phyloP scores from a whole-genome alignment of 2,329 filamentous ascomycete species.

The Ilyonectria destructans region DNA sequence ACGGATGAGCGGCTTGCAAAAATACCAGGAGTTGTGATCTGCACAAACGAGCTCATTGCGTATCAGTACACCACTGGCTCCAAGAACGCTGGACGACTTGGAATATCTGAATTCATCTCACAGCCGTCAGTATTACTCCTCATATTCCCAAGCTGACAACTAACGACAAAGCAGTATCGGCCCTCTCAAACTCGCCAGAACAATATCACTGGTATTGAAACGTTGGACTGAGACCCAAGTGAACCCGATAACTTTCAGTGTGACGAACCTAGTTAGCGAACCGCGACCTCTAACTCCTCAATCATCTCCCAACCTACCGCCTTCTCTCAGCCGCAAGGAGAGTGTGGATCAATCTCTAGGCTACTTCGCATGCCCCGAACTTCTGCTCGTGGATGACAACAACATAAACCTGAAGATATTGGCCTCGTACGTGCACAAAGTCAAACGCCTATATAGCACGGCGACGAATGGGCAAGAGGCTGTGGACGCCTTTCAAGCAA shows the following conservation, averaged over 20 bases:
- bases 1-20: constrained; percentile 2
- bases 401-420: constrained; percentile 58
- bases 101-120: constrained; percentile 57
- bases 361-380: constrained; percentile 28
- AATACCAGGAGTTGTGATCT: constrained; percentile 53
- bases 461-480: constrained; percentile 57
- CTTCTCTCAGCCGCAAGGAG: background rate
- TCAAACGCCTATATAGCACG: constrained; percentile 49
- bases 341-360: background rate
- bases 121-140: constrained; percentile 53
- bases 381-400: constrained; percentile 62
- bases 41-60: constrained; percentile 52
- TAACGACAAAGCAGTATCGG: constrained; percentile 48
- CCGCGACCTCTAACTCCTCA: background rate
- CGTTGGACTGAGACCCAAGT: constrained; percentile 45
- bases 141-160: background rate
- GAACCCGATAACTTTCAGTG: constrained; percentile 16
- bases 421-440: constrained; percentile 55
- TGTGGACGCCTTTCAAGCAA: constrained; percentile 48
- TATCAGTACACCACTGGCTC: constrained; percentile 46
- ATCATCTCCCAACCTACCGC: background rate
- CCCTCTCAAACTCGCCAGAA: constrained; percentile 57
- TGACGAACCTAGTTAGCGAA: background rate
- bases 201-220: constrained; percentile 48
- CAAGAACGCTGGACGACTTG: constrained; percentile 35